These are phyloP conservation scores for Solanum ossicruentum DNA, from an alignment of 257 asterid species.

Conservation along the genomic window DNA sequence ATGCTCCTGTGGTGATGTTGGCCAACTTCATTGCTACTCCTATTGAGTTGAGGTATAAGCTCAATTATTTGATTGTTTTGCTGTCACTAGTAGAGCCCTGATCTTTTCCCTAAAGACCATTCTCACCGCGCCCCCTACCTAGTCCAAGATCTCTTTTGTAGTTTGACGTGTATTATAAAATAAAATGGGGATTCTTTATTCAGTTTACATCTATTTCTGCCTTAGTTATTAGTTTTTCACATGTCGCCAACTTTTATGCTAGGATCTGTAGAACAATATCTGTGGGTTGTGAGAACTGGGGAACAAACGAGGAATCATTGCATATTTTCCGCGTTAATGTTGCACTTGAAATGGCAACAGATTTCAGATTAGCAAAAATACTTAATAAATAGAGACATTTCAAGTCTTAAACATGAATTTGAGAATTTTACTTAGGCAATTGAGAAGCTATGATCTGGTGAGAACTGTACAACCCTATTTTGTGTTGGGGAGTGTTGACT, in stretches of 20 bases:
- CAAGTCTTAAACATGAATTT: neutral
- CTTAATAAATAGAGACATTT: neutral
- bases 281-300: neutral
- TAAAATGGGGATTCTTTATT: neutral
- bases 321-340: neutral
- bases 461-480: neutral
- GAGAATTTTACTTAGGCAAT: neutral
- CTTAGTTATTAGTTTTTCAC: neutral
- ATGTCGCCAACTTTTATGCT: neutral
- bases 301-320: neutral
- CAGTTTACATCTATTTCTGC: neutral
- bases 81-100: neutral
- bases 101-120: neutral
- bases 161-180: neutral
- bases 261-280: neutral
- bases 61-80: neutral
- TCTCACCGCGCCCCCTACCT: neutral
- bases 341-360: neutral
- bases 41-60: slow-evolving; percentile 55
- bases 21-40: slow-evolving; percentile 88
- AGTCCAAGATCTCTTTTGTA: neutral
- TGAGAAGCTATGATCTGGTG: neutral
- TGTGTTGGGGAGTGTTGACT: neutral
- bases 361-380: neutral
- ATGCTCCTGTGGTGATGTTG: slow-evolving; percentile 89